A percentile compares a stretch with the other conserved stretches of the same genome.
Evolutionary conservation across 2,329 filamentous ascomycete genomes (phyloP).

Genomic region (Clarireedia sp.): DNA sequence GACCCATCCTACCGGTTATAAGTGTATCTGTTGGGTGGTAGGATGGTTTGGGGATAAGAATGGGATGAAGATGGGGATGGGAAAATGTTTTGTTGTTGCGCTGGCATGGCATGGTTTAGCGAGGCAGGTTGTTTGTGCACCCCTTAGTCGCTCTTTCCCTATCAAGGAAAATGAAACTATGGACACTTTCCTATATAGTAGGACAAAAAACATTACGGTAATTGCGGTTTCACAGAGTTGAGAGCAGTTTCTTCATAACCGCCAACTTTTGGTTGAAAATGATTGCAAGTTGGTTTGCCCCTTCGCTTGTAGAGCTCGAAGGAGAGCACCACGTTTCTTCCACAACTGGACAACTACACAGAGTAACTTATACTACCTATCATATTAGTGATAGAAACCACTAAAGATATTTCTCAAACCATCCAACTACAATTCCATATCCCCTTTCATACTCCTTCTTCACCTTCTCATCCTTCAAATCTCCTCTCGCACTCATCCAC

Average conservation of each 20-base stretch:
- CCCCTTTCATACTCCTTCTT: slow-evolving; percentile 39
- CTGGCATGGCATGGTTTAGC: background rate
- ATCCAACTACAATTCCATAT: slow-evolving; percentile 35
- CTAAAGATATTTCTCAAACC: slow-evolving; percentile 33
- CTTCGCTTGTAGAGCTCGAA: too few species aligned
- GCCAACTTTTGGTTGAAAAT: too few species aligned
- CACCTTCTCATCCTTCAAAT: slow-evolving; percentile 37
- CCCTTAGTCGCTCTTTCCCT: background rate
- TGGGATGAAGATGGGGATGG: background rate
- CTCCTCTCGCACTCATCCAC: slow-evolving; percentile 46
- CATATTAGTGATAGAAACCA: background rate
- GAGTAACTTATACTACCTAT: too few species aligned
- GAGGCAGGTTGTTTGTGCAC: background rate
- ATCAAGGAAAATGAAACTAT: background rate
- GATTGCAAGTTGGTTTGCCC: too few species aligned
- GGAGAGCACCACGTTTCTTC: too few species aligned
- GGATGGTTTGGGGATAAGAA: background rate
- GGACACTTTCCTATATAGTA: too few species aligned
- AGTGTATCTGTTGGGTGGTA: background rate
- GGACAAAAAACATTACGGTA: too few species aligned
- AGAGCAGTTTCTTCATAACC: too few species aligned
- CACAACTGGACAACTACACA: too few species aligned
- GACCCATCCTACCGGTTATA: background rate
- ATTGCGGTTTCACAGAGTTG: background rate
- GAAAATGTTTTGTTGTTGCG: background rate